phyloP scores from a whole-genome alignment of 805 yeast genomes.

The Lachancea kluyveri region DNA sequence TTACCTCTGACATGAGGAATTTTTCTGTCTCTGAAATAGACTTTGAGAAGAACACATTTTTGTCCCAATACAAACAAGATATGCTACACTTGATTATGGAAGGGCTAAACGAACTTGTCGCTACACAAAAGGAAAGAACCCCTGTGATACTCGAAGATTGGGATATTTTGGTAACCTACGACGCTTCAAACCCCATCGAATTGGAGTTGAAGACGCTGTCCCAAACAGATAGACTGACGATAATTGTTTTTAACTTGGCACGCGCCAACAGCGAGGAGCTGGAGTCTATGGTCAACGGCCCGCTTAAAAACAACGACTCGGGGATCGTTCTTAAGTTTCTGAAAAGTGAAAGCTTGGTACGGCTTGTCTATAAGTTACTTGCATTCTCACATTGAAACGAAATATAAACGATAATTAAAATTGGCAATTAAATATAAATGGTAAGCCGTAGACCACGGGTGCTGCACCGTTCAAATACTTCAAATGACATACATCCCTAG shows the following conservation, averaged over 20 bases:
- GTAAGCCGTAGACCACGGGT: constrained; percentile 86
- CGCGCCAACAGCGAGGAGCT: constrained; percentile 1
- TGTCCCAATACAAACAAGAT: background rate
- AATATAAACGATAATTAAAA: constrained; percentile 9
- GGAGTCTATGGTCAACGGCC: constrained; percentile 2
- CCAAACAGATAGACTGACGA: background rate
- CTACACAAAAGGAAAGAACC: background rate
- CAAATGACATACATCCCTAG: constrained; percentile 66
- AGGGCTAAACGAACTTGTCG: background rate
- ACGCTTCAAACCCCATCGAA: constrained; percentile 1
- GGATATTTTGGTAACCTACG: constrained; percentile 9
- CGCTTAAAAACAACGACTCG: constrained; percentile 4
- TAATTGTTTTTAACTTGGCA: constrained; percentile 8
- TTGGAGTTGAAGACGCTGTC: constrained; percentile 4
- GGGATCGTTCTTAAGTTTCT: constrained; percentile 10
- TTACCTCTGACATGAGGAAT: constrained; percentile 3
- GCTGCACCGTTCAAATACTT: constrained; percentile 86
- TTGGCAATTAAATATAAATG: constrained; percentile 36
- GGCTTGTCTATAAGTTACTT: constrained; percentile 10
- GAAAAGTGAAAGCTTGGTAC: constrained; percentile 8
- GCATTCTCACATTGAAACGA: constrained; percentile 5
- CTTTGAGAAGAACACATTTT: background rate
- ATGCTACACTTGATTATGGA: constrained; percentile 1
- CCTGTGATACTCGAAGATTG: constrained; percentile 4
- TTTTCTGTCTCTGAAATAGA: constrained; percentile 3